Evolutionary conservation across 352 stramenopile genomes (phyloP), one percentile per base, ranked within the genome.

Genomic region (Phytophthora fragariae): DNA sequence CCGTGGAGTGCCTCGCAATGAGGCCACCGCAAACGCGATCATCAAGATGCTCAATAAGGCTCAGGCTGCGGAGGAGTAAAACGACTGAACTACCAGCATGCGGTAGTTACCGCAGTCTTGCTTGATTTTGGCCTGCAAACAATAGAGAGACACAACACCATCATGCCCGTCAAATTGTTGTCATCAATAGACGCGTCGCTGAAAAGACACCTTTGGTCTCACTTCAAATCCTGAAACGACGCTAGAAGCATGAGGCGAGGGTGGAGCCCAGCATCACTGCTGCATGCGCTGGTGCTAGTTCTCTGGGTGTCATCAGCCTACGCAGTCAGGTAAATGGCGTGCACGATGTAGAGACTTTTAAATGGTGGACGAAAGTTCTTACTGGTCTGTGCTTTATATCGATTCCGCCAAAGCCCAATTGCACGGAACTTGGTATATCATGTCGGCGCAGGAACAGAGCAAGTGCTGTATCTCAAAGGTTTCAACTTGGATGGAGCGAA

Each of bases 21-120:
- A 94, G 41, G 84, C 87, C 19, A 94, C 88, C 56, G 90, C 90
- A 46, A 82, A 90, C 15, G 90, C 88, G 17, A 97, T 97, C 66
- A 80, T 97, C 46, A 91, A 93, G 70, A 97, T 97, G 90, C 80
- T 95, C 17, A 80, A 84, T 58, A 91, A 95, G 69, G 80, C 82
- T 54, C 76, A 88, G 39, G 44, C 55, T n/a, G 60, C 81, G 39
- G 69, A 76, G 50, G 29, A 76, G 54, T 55, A 72, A 59, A 60
- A 74, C 27, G 65, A 44, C 5, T 73, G 57, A 65, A 27, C n/a
- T 62, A 47, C 49, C n/a, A 50, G 1, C 14, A 62, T 10, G 29
- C 7, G 27, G 5, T 64, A 55, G 41, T 21, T 14, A 46, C 14
- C 39, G 7, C 5, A 53, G 19, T 9, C 53, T 31, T 29, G 33